A percentile compares a stretch with the other conserved stretches of the same genome.
Evolutionary conservation across 495 filamentous ascomycete species (phyloP).

Genomic region (Aspergillus diversus): DNA sequence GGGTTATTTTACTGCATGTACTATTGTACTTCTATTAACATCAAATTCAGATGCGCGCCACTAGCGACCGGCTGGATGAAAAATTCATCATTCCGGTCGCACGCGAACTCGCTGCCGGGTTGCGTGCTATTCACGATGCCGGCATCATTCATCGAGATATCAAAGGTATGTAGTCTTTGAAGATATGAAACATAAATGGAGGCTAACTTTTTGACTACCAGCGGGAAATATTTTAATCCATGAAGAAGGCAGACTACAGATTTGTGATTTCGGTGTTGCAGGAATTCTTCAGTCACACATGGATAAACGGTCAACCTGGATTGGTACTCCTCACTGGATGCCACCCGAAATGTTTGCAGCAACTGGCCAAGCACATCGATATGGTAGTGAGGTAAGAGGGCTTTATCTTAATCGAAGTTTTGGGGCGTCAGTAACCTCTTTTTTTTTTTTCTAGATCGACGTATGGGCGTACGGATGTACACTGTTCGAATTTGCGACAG

Average conservation of each 20-base stretch:
- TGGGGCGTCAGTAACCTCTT: constrained; percentile 16
- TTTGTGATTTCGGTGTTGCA: constrained; percentile 96
- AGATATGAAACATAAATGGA: too few relatives aligned
- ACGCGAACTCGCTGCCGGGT: constrained; percentile 80
- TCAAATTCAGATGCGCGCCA: constrained; percentile 55
- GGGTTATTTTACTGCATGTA: constrained; percentile 21
- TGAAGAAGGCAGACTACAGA: constrained; percentile 82
- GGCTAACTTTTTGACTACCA: constrained; percentile 30
- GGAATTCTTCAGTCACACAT: constrained; percentile 80
- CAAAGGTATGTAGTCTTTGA: constrained; percentile 63
- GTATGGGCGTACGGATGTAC: constrained; percentile 96
- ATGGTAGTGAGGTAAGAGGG: constrained; percentile 57
- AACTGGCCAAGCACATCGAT: constrained; percentile 48
- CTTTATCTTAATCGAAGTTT: not conserved
- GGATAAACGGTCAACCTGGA: constrained; percentile 89
- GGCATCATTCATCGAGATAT: constrained; percentile 96
- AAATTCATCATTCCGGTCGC: constrained; percentile 89
- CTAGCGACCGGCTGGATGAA: constrained; percentile 74
- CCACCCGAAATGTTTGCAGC: constrained; percentile 78
- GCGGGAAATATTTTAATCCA: constrained; percentile 89
- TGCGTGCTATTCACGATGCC: constrained; percentile 85
- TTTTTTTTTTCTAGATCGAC: constrained; percentile 65
- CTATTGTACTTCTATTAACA: constrained; percentile 10
- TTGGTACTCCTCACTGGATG: constrained; percentile 98
- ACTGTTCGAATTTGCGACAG: constrained; percentile 88